A percentile compares a stretch with the other conserved stretches of the same genome.
Evolutionary conservation across 352 stramenopile genomes (phyloP).

Genomic region (Detonula confervacea): DNA sequence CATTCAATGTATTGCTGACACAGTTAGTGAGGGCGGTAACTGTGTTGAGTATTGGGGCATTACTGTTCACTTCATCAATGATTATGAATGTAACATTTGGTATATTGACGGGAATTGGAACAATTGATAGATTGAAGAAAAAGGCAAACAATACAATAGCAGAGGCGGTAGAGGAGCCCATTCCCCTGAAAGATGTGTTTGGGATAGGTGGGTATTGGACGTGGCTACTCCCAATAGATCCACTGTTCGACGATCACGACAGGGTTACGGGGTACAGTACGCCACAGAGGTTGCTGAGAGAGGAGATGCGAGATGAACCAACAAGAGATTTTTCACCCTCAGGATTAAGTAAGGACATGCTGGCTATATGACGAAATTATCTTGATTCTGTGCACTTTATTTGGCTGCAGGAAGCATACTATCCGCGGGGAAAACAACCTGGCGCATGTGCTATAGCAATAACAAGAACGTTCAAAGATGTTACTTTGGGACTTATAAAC

Average conservation of each 20-base stretch:
- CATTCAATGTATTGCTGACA: conserved; percentile 69
- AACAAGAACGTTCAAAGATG: conserved; percentile 1
- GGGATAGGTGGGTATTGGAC: conserved; percentile 79
- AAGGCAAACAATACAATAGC: conserved; percentile 74
- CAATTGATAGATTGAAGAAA: conserved; percentile 87
- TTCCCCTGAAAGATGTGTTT: conserved; percentile 82
- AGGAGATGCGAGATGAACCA: conserved; percentile 60
- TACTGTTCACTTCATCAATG: conserved; percentile 82
- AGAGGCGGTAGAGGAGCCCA: conserved; percentile 71
- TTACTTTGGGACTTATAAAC: conserved; percentile 4
- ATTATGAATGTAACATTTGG: conserved; percentile 88
- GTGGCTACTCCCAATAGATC: conserved; percentile 83
- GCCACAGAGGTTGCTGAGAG: conserved; percentile 70
- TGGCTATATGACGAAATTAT: conserved; percentile 41
- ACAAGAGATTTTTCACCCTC: conserved; percentile 40
- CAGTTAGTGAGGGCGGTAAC: conserved; percentile 83
- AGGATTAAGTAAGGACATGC: conserved; percentile 51
- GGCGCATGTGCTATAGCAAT: not conserved
- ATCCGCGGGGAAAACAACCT: not conserved
- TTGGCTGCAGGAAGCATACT: too few species aligned
- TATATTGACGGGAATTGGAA: conserved; percentile 87
- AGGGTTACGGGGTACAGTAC: conserved; percentile 73
- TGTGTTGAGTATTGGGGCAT: conserved; percentile 70
- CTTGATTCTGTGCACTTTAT: too few species aligned
- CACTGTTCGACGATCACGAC: conserved; percentile 84